Percentiles rank a stretch among this genome's conserved stretches.
phyloP scores from a whole-genome alignment of 2,329 filamentous ascomycete genomes.

The Magnaporthales sp. region DNA sequence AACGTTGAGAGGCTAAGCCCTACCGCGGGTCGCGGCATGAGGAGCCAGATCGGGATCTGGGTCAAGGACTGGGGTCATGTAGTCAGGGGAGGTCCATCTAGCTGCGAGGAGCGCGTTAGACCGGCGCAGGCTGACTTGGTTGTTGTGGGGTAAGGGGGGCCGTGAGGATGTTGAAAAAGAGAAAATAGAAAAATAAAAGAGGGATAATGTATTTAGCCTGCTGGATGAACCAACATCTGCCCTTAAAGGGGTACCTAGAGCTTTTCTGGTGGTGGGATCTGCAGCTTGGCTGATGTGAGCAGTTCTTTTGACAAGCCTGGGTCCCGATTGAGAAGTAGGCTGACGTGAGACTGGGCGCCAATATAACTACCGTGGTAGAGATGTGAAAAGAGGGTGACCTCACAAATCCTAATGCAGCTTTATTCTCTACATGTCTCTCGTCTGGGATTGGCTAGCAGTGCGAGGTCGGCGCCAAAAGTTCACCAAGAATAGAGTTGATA shows the following conservation, averaged over 20 bases:
- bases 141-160: not conserved
- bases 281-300: not conserved
- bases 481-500: not conserved
- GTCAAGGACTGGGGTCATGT: conserved; percentile 1
- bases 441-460: not conserved
- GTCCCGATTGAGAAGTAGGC: not conserved
- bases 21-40: not conserved
- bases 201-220: too few relatives aligned
- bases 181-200: not conserved
- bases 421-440: not conserved
- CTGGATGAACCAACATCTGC: too few relatives aligned
- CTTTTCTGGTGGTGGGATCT: too few relatives aligned
- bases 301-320: not conserved
- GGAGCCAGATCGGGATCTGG: not conserved
- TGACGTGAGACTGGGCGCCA: not conserved
- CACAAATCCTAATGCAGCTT: not conserved
- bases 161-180: not conserved
- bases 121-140: not conserved
- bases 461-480: not conserved
- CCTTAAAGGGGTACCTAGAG: too few relatives aligned
- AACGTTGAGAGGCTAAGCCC: not conserved
- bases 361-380: too few relatives aligned
- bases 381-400: not conserved
- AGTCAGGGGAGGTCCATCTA: not conserved
- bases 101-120: not conserved